Percentiles rank a stretch among this genome's conserved stretches.
Evolutionary conservation across 257 asterid species (phyloP).

Genomic region (Catharanthus roseus): DNA sequence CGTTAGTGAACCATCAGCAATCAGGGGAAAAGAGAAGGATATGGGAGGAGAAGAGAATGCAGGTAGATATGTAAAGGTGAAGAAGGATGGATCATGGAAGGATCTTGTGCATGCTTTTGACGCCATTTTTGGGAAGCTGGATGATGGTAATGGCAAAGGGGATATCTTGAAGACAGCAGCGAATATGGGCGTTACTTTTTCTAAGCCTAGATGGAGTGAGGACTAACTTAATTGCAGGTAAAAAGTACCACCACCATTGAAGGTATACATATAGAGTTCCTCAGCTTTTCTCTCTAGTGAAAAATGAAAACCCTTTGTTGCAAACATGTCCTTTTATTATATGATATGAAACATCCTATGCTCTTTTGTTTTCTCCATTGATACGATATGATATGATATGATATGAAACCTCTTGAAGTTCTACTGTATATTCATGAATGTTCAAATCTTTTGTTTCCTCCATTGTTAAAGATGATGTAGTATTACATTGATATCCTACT

Average conservation of each 20-base stretch:
- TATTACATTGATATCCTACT: not conserved
- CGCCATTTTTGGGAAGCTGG: too few species aligned
- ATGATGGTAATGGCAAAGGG: not conserved
- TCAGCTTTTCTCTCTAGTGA: not conserved
- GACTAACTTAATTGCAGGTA: constrained; percentile 30
- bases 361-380: not conserved
- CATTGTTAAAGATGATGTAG: not conserved
- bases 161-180: too few species aligned
- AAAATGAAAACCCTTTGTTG: not conserved
- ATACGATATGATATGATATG: not conserved
- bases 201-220: too few species aligned
- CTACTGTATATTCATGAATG: not conserved
- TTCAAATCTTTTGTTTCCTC: not conserved
- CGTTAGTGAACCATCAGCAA: too few species aligned
- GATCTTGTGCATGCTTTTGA: too few species aligned
- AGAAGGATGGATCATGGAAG: too few species aligned
- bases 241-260: not conserved
- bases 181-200: too few species aligned
- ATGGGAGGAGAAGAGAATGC: too few species aligned
- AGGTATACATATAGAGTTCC: not conserved
- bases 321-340: not conserved
- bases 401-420: not conserved
- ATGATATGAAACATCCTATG: not conserved
- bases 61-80: too few species aligned
- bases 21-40: too few species aligned